Conservation (phyloP, 2,329 filamentous ascomycete species). For the Diaporthe sp. region DNA sequence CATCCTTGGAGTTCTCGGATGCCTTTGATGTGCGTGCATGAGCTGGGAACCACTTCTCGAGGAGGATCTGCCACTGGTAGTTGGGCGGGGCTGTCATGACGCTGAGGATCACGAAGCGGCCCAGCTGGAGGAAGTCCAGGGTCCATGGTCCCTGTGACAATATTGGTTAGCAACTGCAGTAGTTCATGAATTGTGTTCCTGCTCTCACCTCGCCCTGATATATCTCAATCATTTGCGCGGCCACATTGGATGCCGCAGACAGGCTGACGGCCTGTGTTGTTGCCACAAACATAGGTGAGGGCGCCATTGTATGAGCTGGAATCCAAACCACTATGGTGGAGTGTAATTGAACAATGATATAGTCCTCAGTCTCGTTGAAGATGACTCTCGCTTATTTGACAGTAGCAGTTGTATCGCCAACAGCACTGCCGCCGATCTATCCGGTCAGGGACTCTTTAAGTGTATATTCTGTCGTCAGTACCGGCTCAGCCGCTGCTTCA, state of each 20-base stretch:
- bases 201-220: conserved; percentile 57
- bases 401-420: neutral
- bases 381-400: neutral
- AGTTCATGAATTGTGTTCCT: conserved; percentile 4
- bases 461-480: neutral
- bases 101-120: conserved; percentile 67
- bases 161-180: neutral
- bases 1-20: neutral
- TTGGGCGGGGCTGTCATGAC: conserved; percentile 68
- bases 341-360: neutral
- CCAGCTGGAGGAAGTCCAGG: conserved; percentile 61
- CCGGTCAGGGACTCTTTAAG: neutral
- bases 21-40: conserved; percentile 44
- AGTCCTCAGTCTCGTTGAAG: neutral
- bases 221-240: conserved; percentile 66
- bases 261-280: conserved; percentile 66
- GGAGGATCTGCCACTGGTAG: conserved; percentile 68
- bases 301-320: conserved; percentile 49
- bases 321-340: neutral
- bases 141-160: conserved; percentile 51
- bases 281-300: conserved; percentile 63
- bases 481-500: neutral
- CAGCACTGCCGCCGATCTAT: neutral
- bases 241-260: conserved; percentile 65
- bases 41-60: conserved; percentile 66